phyloP scores from a whole-genome alignment of 441 rosid genomes.

The Pelargonium exstipulatum region DNA sequence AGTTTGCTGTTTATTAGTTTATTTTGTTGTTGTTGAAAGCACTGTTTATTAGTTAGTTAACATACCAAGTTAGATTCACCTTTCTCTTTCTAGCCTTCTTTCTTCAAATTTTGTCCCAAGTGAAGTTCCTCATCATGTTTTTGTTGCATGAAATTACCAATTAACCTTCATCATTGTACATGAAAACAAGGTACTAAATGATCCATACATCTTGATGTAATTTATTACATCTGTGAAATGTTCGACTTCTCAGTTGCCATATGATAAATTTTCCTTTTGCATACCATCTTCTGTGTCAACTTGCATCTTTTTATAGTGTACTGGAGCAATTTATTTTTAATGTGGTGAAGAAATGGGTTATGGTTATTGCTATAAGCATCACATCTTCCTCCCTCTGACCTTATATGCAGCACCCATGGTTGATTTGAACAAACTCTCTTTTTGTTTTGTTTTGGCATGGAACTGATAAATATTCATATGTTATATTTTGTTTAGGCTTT shows the following conservation, averaged over 20 bases:
- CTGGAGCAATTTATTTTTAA: not conserved
- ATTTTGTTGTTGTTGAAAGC: too few species aligned
- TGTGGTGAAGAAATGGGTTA: not conserved
- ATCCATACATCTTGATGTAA: not conserved
- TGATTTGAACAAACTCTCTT: not conserved
- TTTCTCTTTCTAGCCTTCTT: not conserved
- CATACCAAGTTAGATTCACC: not conserved
- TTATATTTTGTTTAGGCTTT: not conserved
- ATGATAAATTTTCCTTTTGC: not conserved
- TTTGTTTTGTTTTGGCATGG: not conserved
- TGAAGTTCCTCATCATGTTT: not conserved
- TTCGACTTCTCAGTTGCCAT: not conserved
- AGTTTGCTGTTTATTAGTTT: not conserved
- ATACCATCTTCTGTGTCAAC: not conserved
- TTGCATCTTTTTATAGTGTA: not conserved
- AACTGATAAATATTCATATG: not conserved
- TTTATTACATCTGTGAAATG: not conserved
- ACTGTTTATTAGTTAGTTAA: not conserved
- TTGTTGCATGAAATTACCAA: not conserved
- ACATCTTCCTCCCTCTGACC: not conserved
- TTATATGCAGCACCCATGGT: not conserved
- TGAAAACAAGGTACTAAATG: not conserved
- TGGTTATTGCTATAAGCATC: not conserved
- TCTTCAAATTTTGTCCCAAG: not conserved
- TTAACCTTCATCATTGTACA: not conserved